Base-by-base conservation (phyloP, 2,329 filamentous ascomycete species). In the Xylariaceae sp. region DNA sequence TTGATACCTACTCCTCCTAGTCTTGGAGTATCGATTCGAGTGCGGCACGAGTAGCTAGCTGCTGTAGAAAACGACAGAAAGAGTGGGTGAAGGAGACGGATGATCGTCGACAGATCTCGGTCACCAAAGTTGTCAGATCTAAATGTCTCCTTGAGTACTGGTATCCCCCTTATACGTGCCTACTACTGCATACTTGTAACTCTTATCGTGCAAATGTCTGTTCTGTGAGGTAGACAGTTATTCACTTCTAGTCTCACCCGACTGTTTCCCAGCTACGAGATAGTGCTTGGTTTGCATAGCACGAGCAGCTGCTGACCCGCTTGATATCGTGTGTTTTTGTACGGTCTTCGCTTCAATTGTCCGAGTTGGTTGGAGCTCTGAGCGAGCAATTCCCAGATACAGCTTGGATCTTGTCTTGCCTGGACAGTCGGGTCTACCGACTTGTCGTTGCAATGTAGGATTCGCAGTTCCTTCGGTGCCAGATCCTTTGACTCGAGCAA, bases 271-370 rank as follows among this genome's bases (percentile, higher is more conserved):
- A 19, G 52, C 40, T 44, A 29, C 36, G 19, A 50, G 31, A 45
- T 51, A 36, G 45, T 52, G 39, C 23, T 45, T 28, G 19, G 59
- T 59, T 61, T 61, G 55, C 56, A 47, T 53, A 31, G 47, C 19
- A 58, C 51, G 37, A 28, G 21, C 23, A 12, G 53, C 14, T 51
- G 8, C 40, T 34, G 33, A 34, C 41, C 28, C 17, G 44, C 44
- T 26, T 14, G 17, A 37, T 33, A 39, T 7, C 26, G 33, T 26
- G 16, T 28, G 48, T 45, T 28, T 50, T 50, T 34, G 19, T 23
- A 26, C 12, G 12, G 11, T 12, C n/a, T 34, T 60, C 57, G 60
- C 57, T 58, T 53, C 57, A 17, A 44, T 53, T 56, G 47, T 17
- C 51, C 40, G 9, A 53, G 40, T 49, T 40, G 12, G 57, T 44